phyloP scores from a whole-genome alignment of 1,284 basidiomycete species.

The Austroboletus novae-zelandiae region DNA sequence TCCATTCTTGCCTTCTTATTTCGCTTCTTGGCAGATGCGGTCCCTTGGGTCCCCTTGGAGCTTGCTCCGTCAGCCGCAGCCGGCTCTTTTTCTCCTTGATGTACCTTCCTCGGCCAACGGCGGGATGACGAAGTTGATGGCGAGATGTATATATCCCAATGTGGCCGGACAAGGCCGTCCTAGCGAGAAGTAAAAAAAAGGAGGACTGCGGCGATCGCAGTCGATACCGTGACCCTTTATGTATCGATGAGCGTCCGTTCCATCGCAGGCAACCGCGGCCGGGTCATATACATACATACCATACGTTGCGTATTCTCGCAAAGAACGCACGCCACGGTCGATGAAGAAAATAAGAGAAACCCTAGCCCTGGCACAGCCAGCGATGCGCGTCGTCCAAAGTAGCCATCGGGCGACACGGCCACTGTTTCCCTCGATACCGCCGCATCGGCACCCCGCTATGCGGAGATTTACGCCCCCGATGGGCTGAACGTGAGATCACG shows the following conservation, averaged over 20 bases:
- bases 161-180: conserved; percentile 1
- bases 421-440: no score
- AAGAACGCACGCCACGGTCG: no score
- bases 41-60: background rate
- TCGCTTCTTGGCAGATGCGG: background rate
- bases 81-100: background rate
- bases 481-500: background rate
- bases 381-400: no score
- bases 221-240: conserved; percentile 3
- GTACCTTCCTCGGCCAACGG: background rate
- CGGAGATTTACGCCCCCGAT: background rate
- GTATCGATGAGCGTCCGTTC: background rate
- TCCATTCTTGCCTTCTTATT: conserved; percentile 1
- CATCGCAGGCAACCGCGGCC: background rate
- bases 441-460: background rate
- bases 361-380: no score
- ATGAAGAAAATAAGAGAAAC: no score
- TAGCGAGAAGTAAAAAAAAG: conserved; percentile 1
- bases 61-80: conserved; percentile 4
- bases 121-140: conserved; percentile 8
- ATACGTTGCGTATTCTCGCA: no score
- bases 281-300: background rate
- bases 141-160: conserved; percentile 12
- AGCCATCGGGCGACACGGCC: no score
- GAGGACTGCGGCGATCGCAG: conserved; percentile 12